These are phyloP conservation scores for Aspergillus wentii DNA, from an alignment of 495 filamentous ascomycete genomes.

Conservation along the genomic window DNA sequence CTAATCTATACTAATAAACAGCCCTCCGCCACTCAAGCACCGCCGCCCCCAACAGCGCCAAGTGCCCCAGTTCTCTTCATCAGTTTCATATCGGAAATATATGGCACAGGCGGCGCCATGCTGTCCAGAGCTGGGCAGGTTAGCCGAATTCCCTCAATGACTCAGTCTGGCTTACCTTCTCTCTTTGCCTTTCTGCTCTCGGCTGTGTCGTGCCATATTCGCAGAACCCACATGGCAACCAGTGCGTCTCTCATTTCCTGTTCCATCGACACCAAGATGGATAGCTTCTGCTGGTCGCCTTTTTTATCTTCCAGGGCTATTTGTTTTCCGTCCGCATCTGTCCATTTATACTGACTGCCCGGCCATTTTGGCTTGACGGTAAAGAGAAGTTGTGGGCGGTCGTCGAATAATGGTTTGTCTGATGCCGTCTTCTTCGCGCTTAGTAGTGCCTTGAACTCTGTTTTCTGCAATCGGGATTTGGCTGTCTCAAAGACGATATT, in stretches of 20 bases:
- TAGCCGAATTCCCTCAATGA: no score
- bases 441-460: slow-evolving; percentile 8
- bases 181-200: slow-evolving; percentile 13
- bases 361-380: slow-evolving; percentile 4
- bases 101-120: no score
- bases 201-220: slow-evolving; percentile 14
- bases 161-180: slow-evolving; percentile 12
- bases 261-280: slow-evolving; percentile 2
- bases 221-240: slow-evolving; percentile 11
- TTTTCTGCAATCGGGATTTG: slow-evolving; percentile 7
- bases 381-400: slow-evolving; percentile 3
- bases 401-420: slow-evolving; percentile 9
- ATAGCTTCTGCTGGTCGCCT: slow-evolving; percentile 5
- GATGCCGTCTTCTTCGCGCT: slow-evolving; percentile 7
- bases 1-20: no score
- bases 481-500: slow-evolving; percentile 13
- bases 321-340: slow-evolving; percentile 3
- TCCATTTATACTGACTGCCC: slow-evolving; percentile 10
- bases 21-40: no score
- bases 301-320: slow-evolving; percentile 8
- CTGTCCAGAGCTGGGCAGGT: no score
- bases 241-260: slow-evolving; percentile 11
- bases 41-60: no score
- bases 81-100: no score
- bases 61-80: no score